Evolutionary conservation across 2,329 filamentous ascomycete species (phyloP), one percentile per base, ranked within the genome.

Genomic region (Amesomyces nigricolor): DNA sequence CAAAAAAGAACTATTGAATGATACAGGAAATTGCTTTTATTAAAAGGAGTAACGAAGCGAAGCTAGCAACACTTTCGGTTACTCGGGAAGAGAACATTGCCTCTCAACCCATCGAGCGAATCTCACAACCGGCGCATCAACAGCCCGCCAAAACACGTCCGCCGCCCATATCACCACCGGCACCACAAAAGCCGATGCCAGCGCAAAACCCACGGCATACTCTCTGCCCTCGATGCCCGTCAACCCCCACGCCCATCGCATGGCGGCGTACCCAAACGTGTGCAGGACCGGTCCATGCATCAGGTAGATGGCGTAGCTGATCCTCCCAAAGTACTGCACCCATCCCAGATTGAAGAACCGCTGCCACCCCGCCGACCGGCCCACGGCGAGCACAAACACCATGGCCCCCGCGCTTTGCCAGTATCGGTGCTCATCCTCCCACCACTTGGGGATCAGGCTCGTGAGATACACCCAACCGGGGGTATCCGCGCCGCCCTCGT

Each of bases 291-390:
- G 78, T 0, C 80, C 79, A 64, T 85, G 82, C 71, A 83, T 78
- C 13, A 85, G 73, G 65, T 85, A 85, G 26, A 85, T 65, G 48
- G 79, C 76, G 64, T 81, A 85, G 51, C 79, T 83, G 61, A 85
- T 78, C 64, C 77, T 77, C 56, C 82, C 82, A 5, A 85, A 70
- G 66, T 84, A 85, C 63, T 82, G 80, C 3, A 81, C 71, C 14
- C 73, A 61, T 2, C 68, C 63, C 1, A 71, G 69, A 63, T 77
- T 77, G 67, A 83, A 81, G 54, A 81, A 69, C 16, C 70, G 67
- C 62, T 78, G 77, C 71, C 79, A 77, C 4, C 64, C 67, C 2
- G 68, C 65, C 4, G 68, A 66, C 5, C 76, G 73, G 22, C 75
- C 72, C 16, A 79, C 75, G 37, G 74, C 74, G 53, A 75, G 68